Evolutionary conservation across 108 stramenopile species (phyloP).

Genomic region (Cyclotella sp.): DNA sequence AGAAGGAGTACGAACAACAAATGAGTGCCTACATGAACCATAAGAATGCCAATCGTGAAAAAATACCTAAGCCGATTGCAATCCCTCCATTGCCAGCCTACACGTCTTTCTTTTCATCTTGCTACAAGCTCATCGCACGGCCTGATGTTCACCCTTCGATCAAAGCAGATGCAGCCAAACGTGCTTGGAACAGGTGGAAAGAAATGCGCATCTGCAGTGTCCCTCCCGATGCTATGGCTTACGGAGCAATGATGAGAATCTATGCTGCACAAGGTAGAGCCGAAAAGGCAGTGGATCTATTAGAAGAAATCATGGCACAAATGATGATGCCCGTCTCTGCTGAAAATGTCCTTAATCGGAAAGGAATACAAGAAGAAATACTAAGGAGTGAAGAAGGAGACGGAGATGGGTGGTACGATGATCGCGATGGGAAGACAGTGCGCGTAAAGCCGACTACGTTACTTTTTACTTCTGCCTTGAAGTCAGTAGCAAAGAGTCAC

Average conservation of each 20-base stretch:
- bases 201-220: conserved; percentile 82
- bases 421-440: conserved; percentile 52
- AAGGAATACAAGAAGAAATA: conserved; percentile 26
- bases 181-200: conserved; percentile 84
- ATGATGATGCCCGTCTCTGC: conserved; percentile 49
- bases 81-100: conserved; percentile 79
- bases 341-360: conserved; percentile 36
- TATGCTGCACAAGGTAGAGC: conserved; percentile 79
- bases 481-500: conserved; percentile 75
- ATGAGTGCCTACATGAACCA: conserved; percentile 1
- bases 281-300: conserved; percentile 74
- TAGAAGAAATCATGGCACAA: conserved; percentile 76
- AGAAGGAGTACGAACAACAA: conserved; percentile 29
- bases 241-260: conserved; percentile 79
- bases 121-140: conserved; percentile 78
- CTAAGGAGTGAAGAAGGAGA: conserved; percentile 47
- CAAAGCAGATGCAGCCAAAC: conserved; percentile 72
- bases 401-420: conserved; percentile 52
- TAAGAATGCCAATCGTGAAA: conserved; percentile 9
- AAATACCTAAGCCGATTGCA: conserved; percentile 26
- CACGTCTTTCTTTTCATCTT: conserved; percentile 83
- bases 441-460: conserved; percentile 85
- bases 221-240: conserved; percentile 87
- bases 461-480: conserved; percentile 78
- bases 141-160: conserved; percentile 71